Percentiles rank a stretch among this genome's conserved stretches.
Conservation (phyloP, 2,329 filamentous ascomycete species). For the Colletotrichum cordylinicola region DNA sequence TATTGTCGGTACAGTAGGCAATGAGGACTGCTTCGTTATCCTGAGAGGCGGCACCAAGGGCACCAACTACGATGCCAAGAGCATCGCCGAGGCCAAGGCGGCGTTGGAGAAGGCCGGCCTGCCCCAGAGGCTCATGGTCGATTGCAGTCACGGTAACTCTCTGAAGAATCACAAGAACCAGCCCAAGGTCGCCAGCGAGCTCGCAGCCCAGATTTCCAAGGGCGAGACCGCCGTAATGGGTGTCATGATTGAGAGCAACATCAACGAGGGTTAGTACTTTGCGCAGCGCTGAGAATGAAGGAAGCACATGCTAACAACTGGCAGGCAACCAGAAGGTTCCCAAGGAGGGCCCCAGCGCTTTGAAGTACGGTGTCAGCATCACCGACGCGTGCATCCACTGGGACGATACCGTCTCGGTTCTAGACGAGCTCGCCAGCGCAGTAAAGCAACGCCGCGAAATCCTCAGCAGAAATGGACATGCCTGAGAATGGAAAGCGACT, state of each 20-base stretch:
- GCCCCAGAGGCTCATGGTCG: slow-evolving; percentile 86
- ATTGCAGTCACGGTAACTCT: slow-evolving; percentile 97
- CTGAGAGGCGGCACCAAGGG: slow-evolving; percentile 90
- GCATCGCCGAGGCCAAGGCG: slow-evolving; percentile 82
- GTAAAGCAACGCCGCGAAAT: slow-evolving; percentile 74
- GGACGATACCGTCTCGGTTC: slow-evolving; percentile 83
- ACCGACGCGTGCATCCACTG: slow-evolving; percentile 97
- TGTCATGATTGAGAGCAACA: slow-evolving; percentile 98
- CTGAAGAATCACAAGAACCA: slow-evolving; percentile 97
- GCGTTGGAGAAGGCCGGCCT: slow-evolving; percentile 78
- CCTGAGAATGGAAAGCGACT: neutral
- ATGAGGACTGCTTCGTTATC: slow-evolving; percentile 97
- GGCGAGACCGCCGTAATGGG: slow-evolving; percentile 92
- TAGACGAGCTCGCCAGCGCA: slow-evolving; percentile 79
- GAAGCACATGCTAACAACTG: slow-evolving; percentile 28
- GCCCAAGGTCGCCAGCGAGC: slow-evolving; percentile 82
- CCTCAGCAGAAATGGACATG: slow-evolving; percentile 16
- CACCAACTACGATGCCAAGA: slow-evolving; percentile 90
- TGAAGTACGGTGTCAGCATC: slow-evolving; percentile 95
- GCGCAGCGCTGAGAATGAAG: neutral
- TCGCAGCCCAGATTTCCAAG: slow-evolving; percentile 84
- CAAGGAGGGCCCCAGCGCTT: slow-evolving; percentile 79
- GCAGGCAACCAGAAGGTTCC: slow-evolving; percentile 89
- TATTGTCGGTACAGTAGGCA: slow-evolving; percentile 92
- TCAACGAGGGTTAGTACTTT: slow-evolving; percentile 78